Evolutionary conservation across 139 green algal species (phyloP).

Genomic region (Nannochloris sp.): DNA sequence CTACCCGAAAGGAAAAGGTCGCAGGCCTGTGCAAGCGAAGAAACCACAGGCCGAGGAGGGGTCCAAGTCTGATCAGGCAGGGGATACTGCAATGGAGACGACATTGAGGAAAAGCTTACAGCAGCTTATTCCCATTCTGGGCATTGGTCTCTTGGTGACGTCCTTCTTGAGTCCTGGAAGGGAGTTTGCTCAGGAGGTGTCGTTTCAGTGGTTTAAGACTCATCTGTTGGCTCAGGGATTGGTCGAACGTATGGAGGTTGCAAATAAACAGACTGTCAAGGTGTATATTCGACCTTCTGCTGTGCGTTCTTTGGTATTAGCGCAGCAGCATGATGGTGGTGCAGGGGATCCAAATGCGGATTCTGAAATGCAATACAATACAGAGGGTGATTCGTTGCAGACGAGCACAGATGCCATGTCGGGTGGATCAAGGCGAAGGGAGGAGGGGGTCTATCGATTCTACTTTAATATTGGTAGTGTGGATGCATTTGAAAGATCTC

Average conservation of each 20-base stretch:
- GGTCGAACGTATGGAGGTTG: conserved; percentile 86
- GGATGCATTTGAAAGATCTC: conserved; percentile 91
- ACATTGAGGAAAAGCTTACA: conserved; percentile 9
- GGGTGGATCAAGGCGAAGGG: background rate
- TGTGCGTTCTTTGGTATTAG: background rate
- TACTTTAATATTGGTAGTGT: conserved; percentile 95
- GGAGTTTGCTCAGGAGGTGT: conserved; percentile 67
- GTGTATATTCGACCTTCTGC: conserved; percentile 34
- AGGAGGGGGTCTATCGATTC: conserved; percentile 50
- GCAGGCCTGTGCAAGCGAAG: conserved; percentile 11
- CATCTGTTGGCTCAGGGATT: conserved; percentile 69
- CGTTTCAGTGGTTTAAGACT: conserved; percentile 82
- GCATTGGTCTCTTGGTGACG: conserved; percentile 13
- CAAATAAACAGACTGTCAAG: conserved; percentile 83
- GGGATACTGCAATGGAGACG: conserved; percentile 4
- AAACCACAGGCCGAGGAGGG: conserved; percentile 11
- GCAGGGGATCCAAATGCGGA: background rate
- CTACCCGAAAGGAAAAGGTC: conserved; percentile 41
- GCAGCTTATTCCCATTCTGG: conserved; percentile 19
- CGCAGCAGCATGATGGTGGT: background rate
- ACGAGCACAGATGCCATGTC: background rate
- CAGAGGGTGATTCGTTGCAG: background rate
- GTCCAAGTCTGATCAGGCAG: conserved; percentile 3
- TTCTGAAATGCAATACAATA: background rate
- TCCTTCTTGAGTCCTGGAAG: conserved; percentile 19